Conservation (phyloP, 2,329 filamentous ascomycete species). For the Pseudogymnoascus sp. region DNA sequence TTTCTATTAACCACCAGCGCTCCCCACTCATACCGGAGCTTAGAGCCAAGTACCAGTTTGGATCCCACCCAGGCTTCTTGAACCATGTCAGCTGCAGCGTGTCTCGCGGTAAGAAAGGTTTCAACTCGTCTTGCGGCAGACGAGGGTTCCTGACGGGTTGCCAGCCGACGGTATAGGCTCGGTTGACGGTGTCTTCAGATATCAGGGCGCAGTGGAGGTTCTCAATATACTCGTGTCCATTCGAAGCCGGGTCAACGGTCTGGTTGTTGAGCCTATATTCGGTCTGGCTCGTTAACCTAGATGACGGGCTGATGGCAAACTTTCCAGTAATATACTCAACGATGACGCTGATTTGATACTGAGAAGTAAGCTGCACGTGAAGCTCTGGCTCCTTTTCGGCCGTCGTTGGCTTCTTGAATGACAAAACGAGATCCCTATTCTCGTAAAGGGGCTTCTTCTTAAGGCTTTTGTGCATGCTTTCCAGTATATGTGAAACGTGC, state of each 20-base stretch:
- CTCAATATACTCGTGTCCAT: constrained; percentile 52
- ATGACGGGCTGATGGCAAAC: constrained; percentile 61
- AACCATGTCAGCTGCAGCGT: constrained; percentile 62
- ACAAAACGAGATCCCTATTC: constrained; percentile 49
- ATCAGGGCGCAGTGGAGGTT: constrained; percentile 53
- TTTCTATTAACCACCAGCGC: constrained; percentile 68
- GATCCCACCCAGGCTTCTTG: constrained; percentile 61
- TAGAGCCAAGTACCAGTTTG: constrained; percentile 64
- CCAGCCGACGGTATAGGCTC: constrained; percentile 61
- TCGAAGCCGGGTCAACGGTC: constrained; percentile 46
- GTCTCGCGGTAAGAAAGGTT: constrained; percentile 52
- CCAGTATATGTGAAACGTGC: constrained; percentile 66
- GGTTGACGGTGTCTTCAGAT: constrained; percentile 52
- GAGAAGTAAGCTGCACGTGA: constrained; percentile 60
- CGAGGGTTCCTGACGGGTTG: constrained; percentile 36
- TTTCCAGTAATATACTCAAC: constrained; percentile 74
- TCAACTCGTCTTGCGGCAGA: constrained; percentile 46
- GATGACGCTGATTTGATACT: constrained; percentile 51
- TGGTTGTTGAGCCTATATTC: constrained; percentile 59
- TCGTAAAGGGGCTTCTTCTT: constrained; percentile 52
- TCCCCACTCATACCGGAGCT: constrained; percentile 66
- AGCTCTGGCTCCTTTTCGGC: constrained; percentile 63
- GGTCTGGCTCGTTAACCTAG: constrained; percentile 44
- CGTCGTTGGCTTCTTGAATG: constrained; percentile 47
- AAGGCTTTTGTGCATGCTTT: constrained; percentile 56